Percentiles rank a stretch among this genome's conserved stretches.
Conservation (phyloP, 2,329 filamentous ascomycete species). For the Pyrenophora graminea region DNA sequence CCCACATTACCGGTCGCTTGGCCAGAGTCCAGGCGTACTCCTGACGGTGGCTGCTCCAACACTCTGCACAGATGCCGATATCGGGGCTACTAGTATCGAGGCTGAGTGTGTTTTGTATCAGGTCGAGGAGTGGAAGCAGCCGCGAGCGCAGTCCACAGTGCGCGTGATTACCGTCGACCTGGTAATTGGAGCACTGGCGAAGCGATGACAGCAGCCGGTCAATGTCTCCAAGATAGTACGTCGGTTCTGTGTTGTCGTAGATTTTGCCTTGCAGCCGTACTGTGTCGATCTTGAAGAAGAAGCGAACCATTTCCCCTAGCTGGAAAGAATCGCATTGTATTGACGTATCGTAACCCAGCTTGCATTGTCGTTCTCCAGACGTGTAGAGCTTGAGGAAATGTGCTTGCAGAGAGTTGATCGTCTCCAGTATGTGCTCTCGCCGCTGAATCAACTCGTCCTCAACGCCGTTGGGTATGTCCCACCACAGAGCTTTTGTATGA, state of each 20-base stretch:
- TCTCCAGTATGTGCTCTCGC: constrained; percentile 68
- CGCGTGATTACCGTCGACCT: constrained; percentile 72
- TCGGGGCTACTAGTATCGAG: constrained; percentile 41
- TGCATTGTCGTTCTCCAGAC: constrained; percentile 70
- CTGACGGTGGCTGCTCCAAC: constrained; percentile 48
- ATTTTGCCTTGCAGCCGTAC: constrained; percentile 58
- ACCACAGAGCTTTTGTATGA: constrained; percentile 63
- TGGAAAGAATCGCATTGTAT: constrained; percentile 76
- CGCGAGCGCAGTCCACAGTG: constrained; percentile 73
- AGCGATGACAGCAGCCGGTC: constrained; percentile 64
- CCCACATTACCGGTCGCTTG: constrained; percentile 54
- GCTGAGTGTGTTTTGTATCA: constrained; percentile 56
- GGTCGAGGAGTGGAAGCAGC: constrained; percentile 68
- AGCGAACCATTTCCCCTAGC: constrained; percentile 76
- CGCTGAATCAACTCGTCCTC: constrained; percentile 72
- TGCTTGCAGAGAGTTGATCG: constrained; percentile 69
- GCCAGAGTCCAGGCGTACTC: constrained; percentile 51
- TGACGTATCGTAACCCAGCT: constrained; percentile 74
- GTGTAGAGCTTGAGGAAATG: constrained; percentile 71
- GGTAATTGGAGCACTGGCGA: constrained; percentile 71
- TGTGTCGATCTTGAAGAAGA: constrained; percentile 66
- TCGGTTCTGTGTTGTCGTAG: constrained; percentile 44
- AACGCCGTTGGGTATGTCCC: constrained; percentile 70
- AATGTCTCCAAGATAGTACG: constrained; percentile 65
- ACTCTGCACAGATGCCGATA: constrained; percentile 52